Evolutionary conservation across 2,329 filamentous ascomycete species (phyloP), one percentile per base, ranked within the genome.

Genomic region (Lecanicillium sp.): DNA sequence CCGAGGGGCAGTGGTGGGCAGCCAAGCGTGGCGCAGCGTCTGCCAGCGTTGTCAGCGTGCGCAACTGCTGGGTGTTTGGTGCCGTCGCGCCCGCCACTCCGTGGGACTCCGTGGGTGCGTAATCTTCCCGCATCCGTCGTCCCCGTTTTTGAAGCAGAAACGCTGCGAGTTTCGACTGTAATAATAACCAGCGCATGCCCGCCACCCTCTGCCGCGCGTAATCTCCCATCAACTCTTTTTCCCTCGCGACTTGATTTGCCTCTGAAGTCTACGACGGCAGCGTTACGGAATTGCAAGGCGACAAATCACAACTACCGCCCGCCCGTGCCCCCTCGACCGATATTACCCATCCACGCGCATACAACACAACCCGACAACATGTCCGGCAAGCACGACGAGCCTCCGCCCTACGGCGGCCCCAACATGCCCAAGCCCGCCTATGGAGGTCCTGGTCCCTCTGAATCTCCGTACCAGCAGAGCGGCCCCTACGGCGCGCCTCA

Each of bases 371-470:
- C 19, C 29, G 50, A 21, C 54, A 54, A 24, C 30, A 75, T 75
- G 71, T 64, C 70, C 47, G 59, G 64, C 56, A 74, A 77, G 60
- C 57, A 66, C 62, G 71, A 76, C 46, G 63, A 71, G 27, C 76
- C 76, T 45, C 75, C 74, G 21, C 69, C 73, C 36, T 77, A 78
- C 61, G 63, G 63, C 52, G 62, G 59, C 20, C 64, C 65, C 29
- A 59, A 65, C 49, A 56, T 63, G 38, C 64, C 73, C 27, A 70
- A 72, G 54, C 64, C 67, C 12, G 64, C 73, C 1, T 75, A 77
- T 55, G 62, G 68, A 39, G 66, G 69, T 29, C 61, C 67, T 40
- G 66, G 69, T 26, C 69, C 72, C 54, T 33, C 61, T 54, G 21
- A 58, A 60, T 44, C 63, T 62, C 10, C 47, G 20, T 49, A 59